Evolutionary conservation across 1,139 yeast species (phyloP).

Genomic region (Debaryomyces udenii): DNA sequence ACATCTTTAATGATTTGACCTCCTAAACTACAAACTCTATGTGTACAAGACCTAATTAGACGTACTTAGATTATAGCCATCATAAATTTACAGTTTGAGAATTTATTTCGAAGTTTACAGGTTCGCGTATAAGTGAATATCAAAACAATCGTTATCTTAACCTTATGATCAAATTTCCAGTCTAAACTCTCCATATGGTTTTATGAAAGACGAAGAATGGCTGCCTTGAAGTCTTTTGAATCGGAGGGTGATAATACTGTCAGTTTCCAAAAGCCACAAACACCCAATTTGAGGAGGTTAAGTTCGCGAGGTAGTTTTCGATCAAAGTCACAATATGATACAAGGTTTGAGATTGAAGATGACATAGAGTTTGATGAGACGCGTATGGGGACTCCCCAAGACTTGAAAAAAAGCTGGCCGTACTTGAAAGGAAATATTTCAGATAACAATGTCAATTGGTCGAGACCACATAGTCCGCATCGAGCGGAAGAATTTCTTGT

Average conservation of each 20-base stretch:
- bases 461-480: background rate
- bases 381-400: slow-evolving; percentile 16
- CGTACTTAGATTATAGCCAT: slow-evolving; percentile 1
- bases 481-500: slow-evolving; percentile 7
- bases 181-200: background rate
- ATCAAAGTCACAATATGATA: background rate
- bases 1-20: slow-evolving; percentile 52
- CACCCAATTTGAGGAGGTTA: slow-evolving; percentile 4
- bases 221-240: slow-evolving; percentile 16
- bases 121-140: slow-evolving; percentile 7
- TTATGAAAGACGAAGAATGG: slow-evolving; percentile 12
- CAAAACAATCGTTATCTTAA: slow-evolving; percentile 1
- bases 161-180: background rate
- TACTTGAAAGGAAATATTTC: slow-evolving; percentile 12
- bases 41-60: background rate
- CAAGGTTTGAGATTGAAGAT: slow-evolving; percentile 8
- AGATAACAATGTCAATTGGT: slow-evolving; percentile 9
- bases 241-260: slow-evolving; percentile 6
- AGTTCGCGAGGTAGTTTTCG: background rate
- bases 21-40: slow-evolving; percentile 1
- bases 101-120: background rate
- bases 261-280: slow-evolving; percentile 1
- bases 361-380: slow-evolving; percentile 32
- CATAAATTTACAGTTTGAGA: slow-evolving; percentile 4
- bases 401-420: too few species aligned